Conservation (phyloP, 306 rosid genomes). For the Carpinus viminea region DNA sequence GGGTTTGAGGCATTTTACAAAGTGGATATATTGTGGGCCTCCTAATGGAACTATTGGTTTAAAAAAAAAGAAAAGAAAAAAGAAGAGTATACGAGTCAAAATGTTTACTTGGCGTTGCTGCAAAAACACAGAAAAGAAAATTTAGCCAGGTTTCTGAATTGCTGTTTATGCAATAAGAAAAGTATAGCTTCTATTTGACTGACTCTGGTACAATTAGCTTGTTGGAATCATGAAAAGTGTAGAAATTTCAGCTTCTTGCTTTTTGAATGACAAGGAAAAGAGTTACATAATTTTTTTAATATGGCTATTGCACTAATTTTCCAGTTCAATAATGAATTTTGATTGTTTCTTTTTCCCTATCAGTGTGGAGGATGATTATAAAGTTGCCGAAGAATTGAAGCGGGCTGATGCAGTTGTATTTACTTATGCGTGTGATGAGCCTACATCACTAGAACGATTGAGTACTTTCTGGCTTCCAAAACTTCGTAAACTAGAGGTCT, state of each 20-base stretch:
- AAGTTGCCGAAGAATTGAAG: constrained; percentile 91
- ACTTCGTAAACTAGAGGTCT: constrained; percentile 92
- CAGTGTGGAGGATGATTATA: constrained; percentile 73
- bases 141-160: neutral
- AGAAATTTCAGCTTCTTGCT: neutral
- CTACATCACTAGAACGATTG: constrained; percentile 78
- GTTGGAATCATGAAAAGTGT: neutral
- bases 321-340: constrained; percentile 1
- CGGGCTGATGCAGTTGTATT: constrained; percentile 93
- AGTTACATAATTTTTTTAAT: neutral
- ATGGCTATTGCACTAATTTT: neutral
- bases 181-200: neutral
- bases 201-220: neutral
- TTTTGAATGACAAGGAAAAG: neutral
- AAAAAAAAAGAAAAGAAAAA: neutral
- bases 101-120: neutral
- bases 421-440: constrained; percentile 91
- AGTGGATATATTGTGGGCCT: neutral
- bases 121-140: neutral
- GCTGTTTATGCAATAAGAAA: neutral
- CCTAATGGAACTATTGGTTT: neutral
- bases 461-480: constrained; percentile 92
- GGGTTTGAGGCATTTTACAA: neutral
- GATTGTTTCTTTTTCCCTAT: constrained; percentile 16
- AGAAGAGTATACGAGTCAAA: neutral